Conservation (phyloP, 1,284 basidiomycete species). For the Kwoniella shivajii region DNA sequence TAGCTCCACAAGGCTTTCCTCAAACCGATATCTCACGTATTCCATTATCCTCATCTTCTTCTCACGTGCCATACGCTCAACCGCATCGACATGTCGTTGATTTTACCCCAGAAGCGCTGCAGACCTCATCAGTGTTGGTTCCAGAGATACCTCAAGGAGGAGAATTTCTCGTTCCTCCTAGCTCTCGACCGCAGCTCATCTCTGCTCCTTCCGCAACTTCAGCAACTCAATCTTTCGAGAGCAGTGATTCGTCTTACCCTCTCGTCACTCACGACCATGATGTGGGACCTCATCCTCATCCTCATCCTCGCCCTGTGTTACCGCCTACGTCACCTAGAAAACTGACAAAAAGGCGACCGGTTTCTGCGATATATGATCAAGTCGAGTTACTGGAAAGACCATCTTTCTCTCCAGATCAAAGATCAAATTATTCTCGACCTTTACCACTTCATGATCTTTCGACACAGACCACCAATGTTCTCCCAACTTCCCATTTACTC, state of each 20-base stretch:
- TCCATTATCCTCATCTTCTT: background rate
- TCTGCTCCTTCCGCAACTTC: background rate
- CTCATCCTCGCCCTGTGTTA: too few species aligned
- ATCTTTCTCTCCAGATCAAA: background rate
- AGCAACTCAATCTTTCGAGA: background rate
- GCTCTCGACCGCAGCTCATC: background rate
- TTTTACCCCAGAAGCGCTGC: background rate
- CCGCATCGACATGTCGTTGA: background rate
- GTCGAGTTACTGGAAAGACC: background rate
- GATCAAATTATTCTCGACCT: background rate
- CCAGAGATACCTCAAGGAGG: background rate
- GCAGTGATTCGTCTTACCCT: background rate
- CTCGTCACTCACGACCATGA: background rate
- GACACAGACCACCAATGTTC: background rate
- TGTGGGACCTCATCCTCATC: background rate
- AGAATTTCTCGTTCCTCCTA: background rate
- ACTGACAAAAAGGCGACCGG: slow-evolving; percentile 13
- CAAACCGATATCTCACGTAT: too few species aligned
- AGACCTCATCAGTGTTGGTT: background rate
- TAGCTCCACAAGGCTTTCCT: background rate
- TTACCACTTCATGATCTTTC: background rate
- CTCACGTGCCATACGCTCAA: background rate
- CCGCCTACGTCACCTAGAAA: slow-evolving; percentile 5
- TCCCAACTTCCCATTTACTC: background rate
- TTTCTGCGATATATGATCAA: background rate